These are phyloP conservation scores for Diplosphaera chodatii DNA, from an alignment of 139 green algal species.

Conservation along the genomic window DNA sequence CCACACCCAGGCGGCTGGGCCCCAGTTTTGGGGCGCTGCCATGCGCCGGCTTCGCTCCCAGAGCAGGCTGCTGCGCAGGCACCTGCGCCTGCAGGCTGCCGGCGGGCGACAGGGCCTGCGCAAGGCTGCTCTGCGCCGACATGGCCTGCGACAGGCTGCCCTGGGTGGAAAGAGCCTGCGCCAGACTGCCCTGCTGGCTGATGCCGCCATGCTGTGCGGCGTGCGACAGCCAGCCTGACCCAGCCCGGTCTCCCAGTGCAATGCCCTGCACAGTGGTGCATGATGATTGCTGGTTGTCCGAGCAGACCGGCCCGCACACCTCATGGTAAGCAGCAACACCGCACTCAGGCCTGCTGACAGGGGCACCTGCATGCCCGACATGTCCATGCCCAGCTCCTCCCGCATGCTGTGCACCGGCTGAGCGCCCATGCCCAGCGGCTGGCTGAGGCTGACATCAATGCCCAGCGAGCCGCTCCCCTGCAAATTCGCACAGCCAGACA, in stretches of 20 bases:
- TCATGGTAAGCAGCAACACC: no score
- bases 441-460: background rate
- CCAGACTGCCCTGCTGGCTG: background rate
- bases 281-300: no score
- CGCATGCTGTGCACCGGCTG: slow-evolving; percentile 2
- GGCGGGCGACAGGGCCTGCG: background rate
- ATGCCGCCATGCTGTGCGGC: background rate
- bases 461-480: background rate
- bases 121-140: background rate
- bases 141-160: background rate
- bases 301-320: no score
- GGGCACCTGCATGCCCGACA: background rate
- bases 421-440: slow-evolving; percentile 5
- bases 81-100: background rate
- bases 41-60: background rate
- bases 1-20: background rate
- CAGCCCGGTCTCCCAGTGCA: background rate
- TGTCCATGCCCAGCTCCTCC: background rate
- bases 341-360: no score
- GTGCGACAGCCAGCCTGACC: background rate
- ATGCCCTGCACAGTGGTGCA: background rate
- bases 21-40: background rate
- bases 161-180: background rate
- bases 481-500: background rate
- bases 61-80: background rate